Base-by-base conservation (phyloP, 371 early-diverging fungal genomes). In the Circinella umbellata region DNA sequence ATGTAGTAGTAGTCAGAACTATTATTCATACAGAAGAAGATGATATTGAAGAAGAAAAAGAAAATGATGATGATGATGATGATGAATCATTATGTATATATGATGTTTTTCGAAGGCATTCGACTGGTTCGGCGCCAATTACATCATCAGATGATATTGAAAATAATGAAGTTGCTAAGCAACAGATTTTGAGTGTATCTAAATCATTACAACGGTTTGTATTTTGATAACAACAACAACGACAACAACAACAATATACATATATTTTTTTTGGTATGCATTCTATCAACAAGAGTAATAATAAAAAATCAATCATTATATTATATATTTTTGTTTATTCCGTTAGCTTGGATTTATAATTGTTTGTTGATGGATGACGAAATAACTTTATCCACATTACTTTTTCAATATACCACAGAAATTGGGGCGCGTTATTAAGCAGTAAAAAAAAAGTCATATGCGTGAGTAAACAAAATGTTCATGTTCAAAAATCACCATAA, bases 1-100 rank as follows among this genome's bases (percentile, higher is more conserved):
- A 73, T 36, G 76, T 76, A 4, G 63, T 76, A 4, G 76, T 76
- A 14, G 73, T 76, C n/a, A 70, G 74, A 51, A 76, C 76, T 4
- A 38, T 76, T 4, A 69, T 76, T 36, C 69, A 69, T 61, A 67
- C 42, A 0, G 68, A 67, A 20, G 67, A 67, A 20, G 61, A 61
- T 38, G 39, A 38, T 38, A 38, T 51, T 10, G 38, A 54, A 0
- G 17, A 66, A 27, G 54, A 53, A 20, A 54, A 53, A 11, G 48
- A 59, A 18, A 55, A 63, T 42, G 15, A 59, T 15, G 36, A 39
- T 15, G 63, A 42, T 6, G 46, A 39, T 3, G 48, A 63, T 42
- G 63, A 47, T 47, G 51, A 38, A 54, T 14, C 38, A 27, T 27
- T 27, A 61, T 18, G 39, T 36, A 53, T 51, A 15, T 9, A 39